Conservation (phyloP, 768 basidiomycete genomes). For the Calocera cornea region DNA sequence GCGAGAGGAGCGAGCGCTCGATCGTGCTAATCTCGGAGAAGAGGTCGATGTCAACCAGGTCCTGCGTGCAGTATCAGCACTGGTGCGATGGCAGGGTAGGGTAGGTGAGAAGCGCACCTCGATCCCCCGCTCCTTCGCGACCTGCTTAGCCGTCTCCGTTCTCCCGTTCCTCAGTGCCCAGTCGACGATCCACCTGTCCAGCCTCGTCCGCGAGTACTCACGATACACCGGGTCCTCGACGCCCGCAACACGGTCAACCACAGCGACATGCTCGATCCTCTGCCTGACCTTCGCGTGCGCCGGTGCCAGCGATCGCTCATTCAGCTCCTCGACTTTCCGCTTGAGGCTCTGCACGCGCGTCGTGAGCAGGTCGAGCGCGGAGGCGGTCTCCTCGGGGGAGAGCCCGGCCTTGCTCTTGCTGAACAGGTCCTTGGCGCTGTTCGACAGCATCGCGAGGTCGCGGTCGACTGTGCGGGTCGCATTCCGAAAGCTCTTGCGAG, state of each 20-base stretch:
- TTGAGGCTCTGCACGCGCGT: conserved; percentile 64
- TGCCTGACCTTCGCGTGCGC: conserved; percentile 63
- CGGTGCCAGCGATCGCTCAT: conserved; percentile 34
- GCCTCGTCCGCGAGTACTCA: conserved; percentile 63
- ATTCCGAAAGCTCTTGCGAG: conserved; percentile 73
- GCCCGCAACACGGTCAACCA: conserved; percentile 43
- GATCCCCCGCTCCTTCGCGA: conserved; percentile 65
- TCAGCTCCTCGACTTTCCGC: conserved; percentile 62
- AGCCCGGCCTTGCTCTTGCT: conserved; percentile 27
- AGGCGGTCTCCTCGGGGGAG: conserved; percentile 39
- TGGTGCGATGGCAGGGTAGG: conserved; percentile 14
- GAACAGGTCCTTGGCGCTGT: conserved; percentile 43
- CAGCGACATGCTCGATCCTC: conserved; percentile 56
- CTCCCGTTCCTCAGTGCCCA: conserved; percentile 76
- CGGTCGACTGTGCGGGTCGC: conserved; percentile 72
- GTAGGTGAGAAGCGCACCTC: conserved; percentile 39
- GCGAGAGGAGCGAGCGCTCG: conserved; percentile 57
- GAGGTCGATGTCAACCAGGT: conserved; percentile 78
- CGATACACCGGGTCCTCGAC: conserved; percentile 45
- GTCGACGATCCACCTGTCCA: conserved; percentile 86
- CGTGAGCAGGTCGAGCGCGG: conserved; percentile 63
- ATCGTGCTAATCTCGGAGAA: conserved; percentile 82
- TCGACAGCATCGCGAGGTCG: conserved; percentile 51
- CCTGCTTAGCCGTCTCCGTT: conserved; percentile 56
- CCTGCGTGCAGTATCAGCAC: conserved; percentile 32